Conservation (phyloP, 352 stramenopile genomes). For the Pythium aquatile region DNA sequence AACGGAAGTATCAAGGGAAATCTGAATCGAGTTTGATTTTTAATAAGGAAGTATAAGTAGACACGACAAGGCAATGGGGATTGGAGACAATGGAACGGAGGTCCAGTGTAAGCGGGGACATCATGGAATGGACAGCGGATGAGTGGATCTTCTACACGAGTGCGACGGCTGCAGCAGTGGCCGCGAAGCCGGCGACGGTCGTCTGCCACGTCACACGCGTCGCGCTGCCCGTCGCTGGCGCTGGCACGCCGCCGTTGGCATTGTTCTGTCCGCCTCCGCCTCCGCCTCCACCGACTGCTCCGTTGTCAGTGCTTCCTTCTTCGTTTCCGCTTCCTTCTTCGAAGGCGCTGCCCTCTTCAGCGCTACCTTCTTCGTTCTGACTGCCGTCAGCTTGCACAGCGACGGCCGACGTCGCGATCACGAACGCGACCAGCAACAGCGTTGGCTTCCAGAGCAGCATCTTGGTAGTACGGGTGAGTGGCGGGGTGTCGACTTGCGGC, state of each 20-base stretch:
- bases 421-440: constrained; percentile 11
- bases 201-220: constrained; percentile 18
- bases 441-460: constrained; percentile 16
- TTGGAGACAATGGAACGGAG: background rate
- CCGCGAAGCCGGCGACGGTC: constrained; percentile 15
- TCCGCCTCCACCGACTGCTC: background rate
- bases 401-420: constrained; percentile 5
- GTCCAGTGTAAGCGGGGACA: background rate
- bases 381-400: background rate
- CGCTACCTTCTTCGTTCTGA: background rate
- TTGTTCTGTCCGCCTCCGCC: background rate
- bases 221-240: background rate
- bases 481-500: background rate
- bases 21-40: background rate
- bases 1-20: background rate
- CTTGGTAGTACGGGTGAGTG: background rate
- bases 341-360: background rate
- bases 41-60: background rate
- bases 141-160: constrained; percentile 20
- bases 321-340: background rate
- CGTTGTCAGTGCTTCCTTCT: background rate
- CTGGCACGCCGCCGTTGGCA: constrained; percentile 6
- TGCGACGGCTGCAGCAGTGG: constrained; percentile 11
- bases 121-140: background rate
- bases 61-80: background rate